A percentile compares a stretch with the other conserved stretches of the same genome.
Evolutionary conservation across 768 basidiomycete species (phyloP).

Genomic region (Aureoboletus auriporus): DNA sequence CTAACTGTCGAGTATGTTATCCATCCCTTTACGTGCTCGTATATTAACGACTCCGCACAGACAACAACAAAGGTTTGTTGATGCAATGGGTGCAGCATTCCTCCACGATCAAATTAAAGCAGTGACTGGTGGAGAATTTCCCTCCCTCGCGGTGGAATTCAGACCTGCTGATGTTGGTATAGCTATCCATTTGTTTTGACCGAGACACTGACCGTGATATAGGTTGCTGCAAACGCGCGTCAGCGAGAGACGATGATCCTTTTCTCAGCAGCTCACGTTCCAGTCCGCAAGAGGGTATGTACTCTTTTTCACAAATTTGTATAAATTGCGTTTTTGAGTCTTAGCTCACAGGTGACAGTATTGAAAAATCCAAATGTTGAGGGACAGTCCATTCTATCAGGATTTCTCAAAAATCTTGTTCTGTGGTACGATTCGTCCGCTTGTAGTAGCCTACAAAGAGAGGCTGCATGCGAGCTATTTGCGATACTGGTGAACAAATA

Average conservation of each 20-base stretch:
- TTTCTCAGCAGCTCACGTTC: slow-evolving; percentile 61
- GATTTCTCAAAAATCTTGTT: slow-evolving; percentile 52
- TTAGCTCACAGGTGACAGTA: slow-evolving; percentile 37
- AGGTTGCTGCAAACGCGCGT: slow-evolving; percentile 16
- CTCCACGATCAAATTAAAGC: slow-evolving; percentile 41
- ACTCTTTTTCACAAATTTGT: neutral
- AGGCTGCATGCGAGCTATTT: slow-evolving; percentile 53
- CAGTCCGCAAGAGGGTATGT: slow-evolving; percentile 63
- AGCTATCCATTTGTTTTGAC: neutral
- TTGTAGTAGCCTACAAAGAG: slow-evolving; percentile 48
- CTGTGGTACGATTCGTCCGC: slow-evolving; percentile 54
- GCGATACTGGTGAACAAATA: slow-evolving; percentile 79
- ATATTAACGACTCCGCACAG: slow-evolving; percentile 26
- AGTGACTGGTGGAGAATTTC: slow-evolving; percentile 54
- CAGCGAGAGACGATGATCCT: slow-evolving; percentile 67
- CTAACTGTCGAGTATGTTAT: slow-evolving; percentile 59
- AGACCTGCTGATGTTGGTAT: slow-evolving; percentile 49
- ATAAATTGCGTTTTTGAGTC: neutral
- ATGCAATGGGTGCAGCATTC: slow-evolving; percentile 37
- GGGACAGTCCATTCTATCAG: slow-evolving; percentile 44
- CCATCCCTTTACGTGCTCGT: neutral
- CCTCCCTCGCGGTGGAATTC: slow-evolving; percentile 34
- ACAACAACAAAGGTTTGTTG: slow-evolving; percentile 58
- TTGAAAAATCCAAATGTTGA: slow-evolving; percentile 23
- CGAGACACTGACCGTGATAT: neutral